A percentile compares a stretch with the other conserved stretches of the same genome.
Evolutionary conservation across 345 rosid species (phyloP).

Genomic region (Syzygium aromaticum): DNA sequence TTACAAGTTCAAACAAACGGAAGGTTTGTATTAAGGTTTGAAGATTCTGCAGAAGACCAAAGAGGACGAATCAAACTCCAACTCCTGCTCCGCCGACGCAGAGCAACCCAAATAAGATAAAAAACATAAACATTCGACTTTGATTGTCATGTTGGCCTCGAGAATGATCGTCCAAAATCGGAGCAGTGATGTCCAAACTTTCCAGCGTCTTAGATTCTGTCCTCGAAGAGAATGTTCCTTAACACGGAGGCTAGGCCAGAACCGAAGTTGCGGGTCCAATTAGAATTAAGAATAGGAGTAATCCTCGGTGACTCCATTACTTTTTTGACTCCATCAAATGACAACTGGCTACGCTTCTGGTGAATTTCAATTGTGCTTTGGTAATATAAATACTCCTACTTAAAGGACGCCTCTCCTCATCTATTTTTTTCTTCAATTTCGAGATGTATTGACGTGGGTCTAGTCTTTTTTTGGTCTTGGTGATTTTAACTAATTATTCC

Average conservation of each 20-base stretch:
- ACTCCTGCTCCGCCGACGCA: background rate
- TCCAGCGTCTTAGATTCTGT: background rate
- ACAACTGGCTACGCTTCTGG: background rate
- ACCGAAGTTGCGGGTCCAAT: background rate
- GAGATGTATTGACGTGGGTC: background rate
- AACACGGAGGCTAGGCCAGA: background rate
- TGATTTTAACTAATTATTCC: background rate
- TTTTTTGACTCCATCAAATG: background rate
- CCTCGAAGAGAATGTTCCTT: background rate
- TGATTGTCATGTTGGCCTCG: background rate
- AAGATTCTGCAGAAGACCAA: background rate
- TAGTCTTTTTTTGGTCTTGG: background rate
- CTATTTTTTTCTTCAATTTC: background rate
- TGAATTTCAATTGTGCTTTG: background rate
- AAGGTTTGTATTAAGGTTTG: background rate
- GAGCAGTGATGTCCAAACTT: background rate
- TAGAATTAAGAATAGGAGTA: background rate
- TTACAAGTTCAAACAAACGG: background rate
- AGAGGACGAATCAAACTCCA: background rate
- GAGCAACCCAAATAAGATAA: background rate
- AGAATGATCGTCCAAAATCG: background rate
- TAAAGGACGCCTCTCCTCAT: background rate
- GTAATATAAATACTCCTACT: rapidly evolving
- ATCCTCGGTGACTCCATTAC: background rate
- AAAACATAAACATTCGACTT: background rate